Conservation (phyloP, 345 rosid genomes). For the Linum trigynum region DNA sequence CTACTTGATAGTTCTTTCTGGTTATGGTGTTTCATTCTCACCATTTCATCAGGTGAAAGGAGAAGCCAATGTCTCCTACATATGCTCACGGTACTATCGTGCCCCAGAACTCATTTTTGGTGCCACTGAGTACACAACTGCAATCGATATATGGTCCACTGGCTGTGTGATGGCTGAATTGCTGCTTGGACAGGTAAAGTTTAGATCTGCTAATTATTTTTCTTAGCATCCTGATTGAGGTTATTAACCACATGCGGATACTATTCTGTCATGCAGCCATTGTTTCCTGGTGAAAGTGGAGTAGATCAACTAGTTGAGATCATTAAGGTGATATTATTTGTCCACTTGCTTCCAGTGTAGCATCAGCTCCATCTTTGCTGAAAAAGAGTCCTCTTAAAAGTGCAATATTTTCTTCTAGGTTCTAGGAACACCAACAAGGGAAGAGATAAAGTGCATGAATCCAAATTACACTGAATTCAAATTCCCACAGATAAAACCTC, state of each 20-base stretch:
- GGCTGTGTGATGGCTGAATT: conserved; percentile 98
- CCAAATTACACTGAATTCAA: conserved; percentile 89
- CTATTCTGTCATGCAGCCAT: conserved; percentile 45
- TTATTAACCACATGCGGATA: conserved; percentile 3
- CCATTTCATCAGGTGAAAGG: conserved; percentile 56
- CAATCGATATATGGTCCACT: conserved; percentile 95
- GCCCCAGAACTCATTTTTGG: conserved; percentile 98
- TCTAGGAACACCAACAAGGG: conserved; percentile 92
- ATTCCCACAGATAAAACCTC: conserved; percentile 92
- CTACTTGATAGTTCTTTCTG: conserved; percentile 2
- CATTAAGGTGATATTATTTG: conserved; percentile 57
- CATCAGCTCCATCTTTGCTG: not conserved
- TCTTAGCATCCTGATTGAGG: conserved; percentile 2
- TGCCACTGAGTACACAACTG: conserved; percentile 90
- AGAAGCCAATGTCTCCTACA: conserved; percentile 88
- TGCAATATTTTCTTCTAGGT: conserved; percentile 29
- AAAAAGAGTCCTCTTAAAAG: not conserved
- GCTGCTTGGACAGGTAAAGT: conserved; percentile 71
- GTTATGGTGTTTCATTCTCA: conserved; percentile 11
- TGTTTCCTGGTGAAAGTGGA: conserved; percentile 98
- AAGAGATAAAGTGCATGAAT: conserved; percentile 98
- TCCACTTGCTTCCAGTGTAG: not conserved
- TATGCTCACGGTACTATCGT: conserved; percentile 90
- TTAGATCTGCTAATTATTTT: not conserved
- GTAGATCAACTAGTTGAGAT: conserved; percentile 95